Evolutionary conservation across 371 early-diverging fungal species (phyloP).

Genomic region (Mucor velutinosus): DNA sequence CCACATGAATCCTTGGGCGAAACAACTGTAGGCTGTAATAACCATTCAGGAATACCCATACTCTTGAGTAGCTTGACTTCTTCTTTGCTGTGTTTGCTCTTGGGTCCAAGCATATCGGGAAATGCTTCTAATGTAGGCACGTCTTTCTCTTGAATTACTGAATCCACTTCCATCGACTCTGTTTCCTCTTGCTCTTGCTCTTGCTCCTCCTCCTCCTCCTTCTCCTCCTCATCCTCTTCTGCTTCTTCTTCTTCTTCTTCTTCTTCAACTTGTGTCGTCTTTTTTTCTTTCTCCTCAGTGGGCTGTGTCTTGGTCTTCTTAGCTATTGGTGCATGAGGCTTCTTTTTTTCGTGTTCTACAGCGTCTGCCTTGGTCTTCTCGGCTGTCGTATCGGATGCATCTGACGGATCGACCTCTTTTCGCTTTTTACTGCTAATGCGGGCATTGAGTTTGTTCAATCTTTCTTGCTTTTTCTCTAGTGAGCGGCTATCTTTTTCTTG

Average conservation of each 20-base stretch:
- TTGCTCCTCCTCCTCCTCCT: not conserved
- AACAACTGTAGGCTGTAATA: slow-evolving; percentile 77
- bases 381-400: not conserved
- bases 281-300: not conserved
- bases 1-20: slow-evolving; percentile 58
- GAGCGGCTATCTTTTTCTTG: slow-evolving; percentile 29
- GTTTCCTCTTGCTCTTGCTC: slow-evolving; percentile 1
- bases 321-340: not conserved
- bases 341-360: slow-evolving; percentile 2
- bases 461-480: slow-evolving; percentile 29
- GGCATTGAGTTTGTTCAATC: slow-evolving; percentile 27
- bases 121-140: slow-evolving; percentile 39
- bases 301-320: slow-evolving; percentile 2
- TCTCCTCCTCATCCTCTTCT: slow-evolving; percentile 8
- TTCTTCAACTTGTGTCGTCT: not conserved
- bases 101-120: slow-evolving; percentile 35
- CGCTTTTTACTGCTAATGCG: slow-evolving; percentile 25
- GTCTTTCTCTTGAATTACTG: slow-evolving; percentile 22
- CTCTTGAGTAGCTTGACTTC: slow-evolving; percentile 33
- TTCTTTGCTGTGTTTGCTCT: slow-evolving; percentile 39
- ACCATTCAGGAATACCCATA: slow-evolving; percentile 88
- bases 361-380: not conserved
- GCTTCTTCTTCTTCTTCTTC: not conserved
- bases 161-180: not conserved
- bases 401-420: slow-evolving; percentile 5